Conservation (phyloP, 106 monocot genomes). For the Acorus calamus region DNA sequence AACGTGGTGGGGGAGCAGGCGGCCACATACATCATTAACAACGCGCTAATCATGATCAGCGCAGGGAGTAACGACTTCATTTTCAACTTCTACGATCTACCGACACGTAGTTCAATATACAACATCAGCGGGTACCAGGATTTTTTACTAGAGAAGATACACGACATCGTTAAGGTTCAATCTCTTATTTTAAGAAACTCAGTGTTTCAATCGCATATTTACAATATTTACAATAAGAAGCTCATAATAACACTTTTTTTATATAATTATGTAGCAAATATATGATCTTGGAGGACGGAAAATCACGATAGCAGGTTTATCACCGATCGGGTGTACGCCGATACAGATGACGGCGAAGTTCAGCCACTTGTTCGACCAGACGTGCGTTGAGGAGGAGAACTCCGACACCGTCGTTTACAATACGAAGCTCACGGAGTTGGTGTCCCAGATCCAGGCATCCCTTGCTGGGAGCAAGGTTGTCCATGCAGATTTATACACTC, state of each 20-base stretch:
- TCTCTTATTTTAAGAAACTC: too few species aligned
- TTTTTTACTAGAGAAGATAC: constrained; percentile 11
- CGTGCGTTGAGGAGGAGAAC: constrained; percentile 29
- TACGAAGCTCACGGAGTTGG: constrained; percentile 13
- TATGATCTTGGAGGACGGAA: constrained; percentile 23
- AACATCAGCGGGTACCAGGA: constrained; percentile 16
- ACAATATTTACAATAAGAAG: too few species aligned
- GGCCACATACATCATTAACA: background rate
- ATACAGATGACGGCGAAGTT: constrained; percentile 18
- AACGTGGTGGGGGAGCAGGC: background rate
- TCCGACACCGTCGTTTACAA: constrained; percentile 26
- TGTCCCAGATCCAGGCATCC: constrained; percentile 11
- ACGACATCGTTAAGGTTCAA: constrained; percentile 9
- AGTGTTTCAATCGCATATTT: too few species aligned
- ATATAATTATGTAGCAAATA: constrained; percentile 14
- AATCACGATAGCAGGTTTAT: constrained; percentile 26
- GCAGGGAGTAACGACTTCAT: constrained; percentile 35
- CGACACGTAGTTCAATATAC: background rate
- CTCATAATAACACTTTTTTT: too few species aligned
- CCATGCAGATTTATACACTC: constrained; percentile 21
- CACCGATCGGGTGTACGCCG: constrained; percentile 43
- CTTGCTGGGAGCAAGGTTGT: constrained; percentile 28
- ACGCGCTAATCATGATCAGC: constrained; percentile 13
- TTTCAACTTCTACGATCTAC: constrained; percentile 15
- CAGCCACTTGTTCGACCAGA: background rate